Conservation (phyloP, 2,329 filamentous ascomycete genomes). For the Capronia americana region DNA sequence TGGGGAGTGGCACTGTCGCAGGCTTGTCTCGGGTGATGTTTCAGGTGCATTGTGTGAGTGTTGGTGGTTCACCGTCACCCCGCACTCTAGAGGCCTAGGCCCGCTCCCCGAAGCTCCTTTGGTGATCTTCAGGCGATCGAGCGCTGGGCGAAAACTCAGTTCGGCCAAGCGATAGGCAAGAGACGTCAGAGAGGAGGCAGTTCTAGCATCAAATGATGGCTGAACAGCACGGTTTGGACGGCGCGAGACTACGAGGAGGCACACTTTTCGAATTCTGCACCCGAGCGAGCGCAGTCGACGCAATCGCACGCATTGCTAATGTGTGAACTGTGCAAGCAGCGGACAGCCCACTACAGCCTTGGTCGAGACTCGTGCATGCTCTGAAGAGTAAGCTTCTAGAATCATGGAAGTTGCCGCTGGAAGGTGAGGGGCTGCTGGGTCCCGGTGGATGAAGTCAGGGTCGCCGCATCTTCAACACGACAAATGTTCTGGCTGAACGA, state of each 20-base stretch:
- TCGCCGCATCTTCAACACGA: not conserved
- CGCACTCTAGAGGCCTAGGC: not conserved
- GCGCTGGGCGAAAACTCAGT: not conserved
- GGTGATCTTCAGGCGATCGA: not conserved
- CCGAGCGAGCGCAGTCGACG: not conserved
- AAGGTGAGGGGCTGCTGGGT: not conserved
- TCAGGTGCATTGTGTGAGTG: not conserved
- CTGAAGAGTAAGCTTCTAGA: conserved; percentile 3
- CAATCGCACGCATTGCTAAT: not conserved
- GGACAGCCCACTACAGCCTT: too few relatives aligned
- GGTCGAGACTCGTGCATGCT: not conserved
- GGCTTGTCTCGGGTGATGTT: not conserved
- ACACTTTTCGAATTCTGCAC: not conserved
- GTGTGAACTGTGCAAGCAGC: not conserved
- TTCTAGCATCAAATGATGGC: not conserved
- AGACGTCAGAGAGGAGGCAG: too few relatives aligned
- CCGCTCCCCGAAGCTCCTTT: not conserved
- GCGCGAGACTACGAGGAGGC: not conserved
- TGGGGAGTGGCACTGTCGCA: not conserved
- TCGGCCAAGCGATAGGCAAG: too few relatives aligned
- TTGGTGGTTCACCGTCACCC: conserved; percentile 1
- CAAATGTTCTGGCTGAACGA: not conserved
- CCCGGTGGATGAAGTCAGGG: too few relatives aligned
- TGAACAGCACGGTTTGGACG: not conserved
- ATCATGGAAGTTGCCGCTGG: not conserved